Base-by-base conservation (phyloP, 352 stramenopile genomes). In the Globisporangium mamillatum region DNA sequence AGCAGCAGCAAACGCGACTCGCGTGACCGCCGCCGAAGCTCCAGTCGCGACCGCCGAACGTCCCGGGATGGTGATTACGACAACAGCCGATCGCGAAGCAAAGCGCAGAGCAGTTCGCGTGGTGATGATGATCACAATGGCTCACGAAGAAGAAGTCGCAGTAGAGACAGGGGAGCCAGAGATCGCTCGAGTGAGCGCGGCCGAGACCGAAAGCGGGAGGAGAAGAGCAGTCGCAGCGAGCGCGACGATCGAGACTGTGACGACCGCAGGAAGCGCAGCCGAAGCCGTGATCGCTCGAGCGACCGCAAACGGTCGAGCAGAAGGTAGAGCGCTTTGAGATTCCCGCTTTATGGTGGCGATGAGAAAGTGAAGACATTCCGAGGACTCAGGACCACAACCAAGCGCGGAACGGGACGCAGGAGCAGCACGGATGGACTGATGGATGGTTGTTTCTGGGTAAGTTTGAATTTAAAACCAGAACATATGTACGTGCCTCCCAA, bases 261-360 rank as follows among this genome's bases (percentile, higher is more conserved):
- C 32, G 59, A 60, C 1, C 56, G 67, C 14, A 41, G 64, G 25
- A 74, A 75, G 36, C 71, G 77, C 24, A 82, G 78, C 55, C 70
- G 71, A 38, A 70, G 69, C 50, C 71, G 78, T 38, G 73, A 78
- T 10, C 70, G 71, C 20, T 71, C 66, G 0, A 68, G 54, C 54
- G 74, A 73, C 59, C 71, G 75, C 58, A 76, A 75, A 66, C 68
- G 69, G 6, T 73, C 58, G 16, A 74, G 71, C 54, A 46, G 48
- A 63, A 60, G 69, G 27, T 75, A 71, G 50, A 58, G 14, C 8
- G n/a, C n/a, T 5, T 27, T 20, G n/a, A 14, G 14, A 14, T 8
- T 9, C n/a, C 16, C 20, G 16, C 1, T 6, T 14, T 50, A 18
- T 50, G 41, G 14, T 14, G 16, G 16, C 20, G 44, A 20, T 36